Conservation (phyloP, 2,329 filamentous ascomycete genomes). For the Clonostachys byssicola region DNA sequence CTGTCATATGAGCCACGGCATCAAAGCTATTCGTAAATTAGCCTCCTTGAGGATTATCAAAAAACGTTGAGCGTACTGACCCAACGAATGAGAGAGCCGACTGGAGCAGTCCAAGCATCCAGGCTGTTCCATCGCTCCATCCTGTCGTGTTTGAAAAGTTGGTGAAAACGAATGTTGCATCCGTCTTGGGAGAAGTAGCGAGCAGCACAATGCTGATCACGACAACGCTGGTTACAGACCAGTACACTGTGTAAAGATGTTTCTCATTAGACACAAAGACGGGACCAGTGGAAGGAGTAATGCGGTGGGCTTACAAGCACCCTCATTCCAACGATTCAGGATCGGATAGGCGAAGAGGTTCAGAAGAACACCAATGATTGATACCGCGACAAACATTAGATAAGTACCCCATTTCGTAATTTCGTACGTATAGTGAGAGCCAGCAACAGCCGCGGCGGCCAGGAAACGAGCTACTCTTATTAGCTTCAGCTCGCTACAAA, state of each 20-base stretch:
- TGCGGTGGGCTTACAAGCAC: too few relatives aligned
- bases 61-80: too few relatives aligned
- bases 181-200: conserved; percentile 23
- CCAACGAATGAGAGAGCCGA: conserved; percentile 24
- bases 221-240: conserved; percentile 34
- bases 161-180: conserved; percentile 35
- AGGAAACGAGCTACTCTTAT: too few relatives aligned
- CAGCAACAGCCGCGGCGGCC: too few relatives aligned
- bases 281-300: too few relatives aligned
- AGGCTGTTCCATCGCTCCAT: conserved; percentile 39
- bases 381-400: conserved; percentile 65
- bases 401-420: conserved; percentile 62
- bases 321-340: conserved; percentile 12
- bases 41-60: too few relatives aligned
- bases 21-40: conserved; percentile 24
- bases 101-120: conserved; percentile 41
- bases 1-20: conserved; percentile 37
- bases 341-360: conserved; percentile 54
- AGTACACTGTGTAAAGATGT: conserved; percentile 25
- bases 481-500: conserved; percentile 21
- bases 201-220: conserved; percentile 36
- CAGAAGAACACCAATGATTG: conserved; percentile 54
- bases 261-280: conserved; percentile 52
- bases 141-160: conserved; percentile 37
- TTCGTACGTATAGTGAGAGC: too few relatives aligned